Conservation (phyloP, 1,284 basidiomycete genomes). For the Trametes pubescens region DNA sequence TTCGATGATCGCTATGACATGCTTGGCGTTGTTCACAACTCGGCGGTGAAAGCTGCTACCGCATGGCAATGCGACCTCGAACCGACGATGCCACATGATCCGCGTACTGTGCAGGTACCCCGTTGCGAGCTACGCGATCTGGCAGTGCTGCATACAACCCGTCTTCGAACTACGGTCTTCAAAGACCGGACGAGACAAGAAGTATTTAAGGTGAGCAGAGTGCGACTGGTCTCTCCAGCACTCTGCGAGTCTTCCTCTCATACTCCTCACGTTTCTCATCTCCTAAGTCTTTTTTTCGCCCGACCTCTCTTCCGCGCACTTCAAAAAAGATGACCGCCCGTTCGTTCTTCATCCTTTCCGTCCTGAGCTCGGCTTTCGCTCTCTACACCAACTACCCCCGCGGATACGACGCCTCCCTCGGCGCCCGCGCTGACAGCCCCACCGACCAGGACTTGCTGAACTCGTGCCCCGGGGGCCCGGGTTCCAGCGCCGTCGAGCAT, state of each 20-base stretch:
- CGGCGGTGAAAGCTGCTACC: neutral
- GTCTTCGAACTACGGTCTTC: too few relatives aligned
- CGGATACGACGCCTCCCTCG: conserved; percentile 3
- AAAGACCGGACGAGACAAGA: neutral
- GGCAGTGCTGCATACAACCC: neutral
- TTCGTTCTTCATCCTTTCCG: conserved; percentile 2
- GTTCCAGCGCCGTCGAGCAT: neutral
- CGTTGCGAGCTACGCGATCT: neutral
- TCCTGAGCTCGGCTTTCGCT: conserved; percentile 2
- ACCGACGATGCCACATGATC: neutral
- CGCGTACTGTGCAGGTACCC: neutral
- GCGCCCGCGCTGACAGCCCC: neutral
- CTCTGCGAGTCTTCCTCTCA: conserved; percentile 9
- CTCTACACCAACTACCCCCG: conserved; percentile 1
- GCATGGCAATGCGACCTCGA: neutral
- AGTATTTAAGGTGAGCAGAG: neutral
- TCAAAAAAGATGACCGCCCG: conserved; percentile 1
- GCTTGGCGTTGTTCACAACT: neutral
- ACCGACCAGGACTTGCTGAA: conserved; percentile 9
- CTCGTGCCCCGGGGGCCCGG: conserved; percentile 9
- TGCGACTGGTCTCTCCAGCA: neutral
- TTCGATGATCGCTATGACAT: neutral
- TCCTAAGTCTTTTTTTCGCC: neutral
- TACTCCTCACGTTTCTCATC: neutral
- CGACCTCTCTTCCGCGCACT: neutral